Base-by-base conservation (phyloP, 306 rosid genomes). In the Trichosanthes truncata region DNA sequence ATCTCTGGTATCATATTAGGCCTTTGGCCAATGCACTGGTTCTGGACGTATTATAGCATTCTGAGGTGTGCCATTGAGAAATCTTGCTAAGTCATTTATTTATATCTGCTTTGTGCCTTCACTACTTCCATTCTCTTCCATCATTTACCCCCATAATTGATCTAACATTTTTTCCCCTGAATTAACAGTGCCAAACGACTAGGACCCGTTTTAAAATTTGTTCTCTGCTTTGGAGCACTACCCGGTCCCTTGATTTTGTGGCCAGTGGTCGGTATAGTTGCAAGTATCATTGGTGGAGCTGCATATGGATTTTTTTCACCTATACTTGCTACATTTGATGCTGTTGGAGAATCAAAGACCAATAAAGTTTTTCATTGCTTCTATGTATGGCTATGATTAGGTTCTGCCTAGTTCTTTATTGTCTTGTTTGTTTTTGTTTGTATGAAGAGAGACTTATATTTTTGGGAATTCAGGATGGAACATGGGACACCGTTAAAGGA, bases 261-360 rank as follows among this genome's bases (percentile, higher is more conserved):
- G 92, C 99, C 94, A 4, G 78, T 86, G 69, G 69, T 91, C 60
- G 96, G 97, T 56, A 93, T 96, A 61, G 49, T 89, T 81, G 96
- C 93, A 83, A 93, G 99, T 69, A 45, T 93, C 46, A 72, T 93
- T 3, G 96, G 98, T 6, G 99, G 99, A 71, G 94, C 90, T 15
- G 94, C 89, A 21, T 93, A 76, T 79, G 99, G 99, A 73, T 87
- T 84, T 65, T 60, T 91, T 84, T 85, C 93, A 25, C 98, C 99
- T 7, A 83, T 91, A 76, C 81, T 89, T 80, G 91, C 89, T 74
- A 96, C 99, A 65, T 91, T 96, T 86, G 82, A 89, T 77, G 98
- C 96, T 61, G 90, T 93, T 72, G 94, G 92, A 83, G 99, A 86
- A 85, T 97, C 93, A 83, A 96, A 82, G 90, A 85, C 91, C 8